These are phyloP conservation scores for Fraxinus platypoda DNA, from an alignment of 305 asterid species.

Conservation along the genomic window DNA sequence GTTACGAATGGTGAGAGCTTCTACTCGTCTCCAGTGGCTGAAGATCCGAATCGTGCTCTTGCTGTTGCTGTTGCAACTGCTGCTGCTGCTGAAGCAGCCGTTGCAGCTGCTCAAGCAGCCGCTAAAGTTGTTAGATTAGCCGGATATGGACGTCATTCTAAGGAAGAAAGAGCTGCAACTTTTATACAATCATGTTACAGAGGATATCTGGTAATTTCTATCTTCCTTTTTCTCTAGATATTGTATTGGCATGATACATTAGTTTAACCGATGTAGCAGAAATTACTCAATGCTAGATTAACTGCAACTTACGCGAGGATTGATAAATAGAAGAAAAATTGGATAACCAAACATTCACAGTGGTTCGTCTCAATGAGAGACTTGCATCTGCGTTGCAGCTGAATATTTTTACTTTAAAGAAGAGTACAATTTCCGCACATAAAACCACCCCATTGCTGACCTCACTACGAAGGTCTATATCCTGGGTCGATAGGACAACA, in stretches of 20 bases:
- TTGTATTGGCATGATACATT: neutral
- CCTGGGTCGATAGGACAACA: neutral
- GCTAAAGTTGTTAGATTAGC: slow-evolving; percentile 55
- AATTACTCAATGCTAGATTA: neutral
- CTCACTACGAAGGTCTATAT: neutral
- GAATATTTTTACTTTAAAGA: neutral
- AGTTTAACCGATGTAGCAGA: neutral
- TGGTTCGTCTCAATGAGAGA: neutral
- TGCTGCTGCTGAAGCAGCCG: slow-evolving; percentile 62
- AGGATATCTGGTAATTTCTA: slow-evolving; percentile 69
- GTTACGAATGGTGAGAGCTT: slow-evolving; percentile 46
- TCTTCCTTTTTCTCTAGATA: neutral
- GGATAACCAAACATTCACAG: neutral
- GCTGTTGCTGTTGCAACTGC: slow-evolving; percentile 62
- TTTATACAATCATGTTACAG: slow-evolving; percentile 81
- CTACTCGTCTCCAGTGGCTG: slow-evolving; percentile 37
- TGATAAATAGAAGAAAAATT: neutral
- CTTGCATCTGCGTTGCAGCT: neutral
- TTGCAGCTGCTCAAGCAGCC: slow-evolving; percentile 59
- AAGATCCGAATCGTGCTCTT: slow-evolving; percentile 40
- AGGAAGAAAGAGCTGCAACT: slow-evolving; percentile 76
- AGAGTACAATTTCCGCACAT: neutral
- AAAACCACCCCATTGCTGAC: neutral
- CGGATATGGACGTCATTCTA: slow-evolving; percentile 64
- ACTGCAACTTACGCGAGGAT: neutral